Conservation (phyloP, 2,329 filamentous ascomycete species). For the Microsporum ferrugineum region DNA sequence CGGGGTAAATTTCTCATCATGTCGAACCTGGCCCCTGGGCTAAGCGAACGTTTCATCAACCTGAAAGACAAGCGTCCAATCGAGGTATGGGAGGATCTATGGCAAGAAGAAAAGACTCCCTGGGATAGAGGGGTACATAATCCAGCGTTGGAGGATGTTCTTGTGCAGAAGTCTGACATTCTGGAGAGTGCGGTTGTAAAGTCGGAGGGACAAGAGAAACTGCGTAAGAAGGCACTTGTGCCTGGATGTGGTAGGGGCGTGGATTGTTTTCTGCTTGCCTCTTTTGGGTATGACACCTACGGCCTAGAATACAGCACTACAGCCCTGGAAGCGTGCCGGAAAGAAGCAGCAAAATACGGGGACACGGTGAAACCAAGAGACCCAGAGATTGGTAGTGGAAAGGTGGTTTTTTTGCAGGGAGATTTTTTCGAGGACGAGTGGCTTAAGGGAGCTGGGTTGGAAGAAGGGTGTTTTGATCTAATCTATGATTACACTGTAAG, state of each 20-base stretch:
- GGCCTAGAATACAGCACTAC: constrained; percentile 57
- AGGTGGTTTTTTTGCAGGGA: constrained; percentile 32
- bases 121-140: constrained; percentile 51
- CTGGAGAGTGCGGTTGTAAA: constrained; percentile 19
- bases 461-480: constrained; percentile 33
- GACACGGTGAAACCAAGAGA: constrained; percentile 28
- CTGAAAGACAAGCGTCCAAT: constrained; percentile 32
- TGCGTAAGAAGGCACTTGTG: constrained; percentile 52
- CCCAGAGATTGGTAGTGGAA: constrained; percentile 27
- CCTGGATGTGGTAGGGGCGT: constrained; percentile 75
- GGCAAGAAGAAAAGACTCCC: constrained; percentile 43
- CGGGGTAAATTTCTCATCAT: not conserved
- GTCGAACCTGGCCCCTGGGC: not conserved
- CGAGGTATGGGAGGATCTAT: constrained; percentile 46
- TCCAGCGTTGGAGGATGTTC: constrained; percentile 46
- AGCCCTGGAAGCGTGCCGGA: constrained; percentile 33
- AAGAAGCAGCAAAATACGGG: constrained; percentile 25
- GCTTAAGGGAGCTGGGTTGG: constrained; percentile 25
- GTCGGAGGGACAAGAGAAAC: constrained; percentile 10
- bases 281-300: constrained; percentile 64
- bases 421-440: constrained; percentile 38
- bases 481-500: constrained; percentile 54
- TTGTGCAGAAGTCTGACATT: constrained; percentile 30
- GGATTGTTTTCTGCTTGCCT: constrained; percentile 64
- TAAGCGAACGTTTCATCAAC: constrained; percentile 31